Percentiles rank a stretch among this genome's conserved stretches.
phyloP scores from a whole-genome alignment of 495 filamentous ascomycete genomes.

The Rhypophila decipiens region DNA sequence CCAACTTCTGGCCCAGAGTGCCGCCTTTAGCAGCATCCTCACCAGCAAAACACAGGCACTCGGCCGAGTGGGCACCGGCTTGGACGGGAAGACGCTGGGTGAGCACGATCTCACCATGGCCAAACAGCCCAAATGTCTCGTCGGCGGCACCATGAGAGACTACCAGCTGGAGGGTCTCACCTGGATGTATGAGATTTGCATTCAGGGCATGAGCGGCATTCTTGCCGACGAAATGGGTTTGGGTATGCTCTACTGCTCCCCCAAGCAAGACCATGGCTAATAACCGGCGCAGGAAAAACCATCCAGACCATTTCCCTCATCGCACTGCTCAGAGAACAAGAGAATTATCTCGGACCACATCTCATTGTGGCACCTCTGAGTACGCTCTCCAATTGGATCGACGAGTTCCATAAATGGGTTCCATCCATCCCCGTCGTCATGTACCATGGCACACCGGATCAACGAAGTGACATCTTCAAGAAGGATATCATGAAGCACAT shows the following conservation, averaged over 20 bases:
- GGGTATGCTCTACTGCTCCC: too few relatives aligned
- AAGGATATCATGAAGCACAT: constrained; percentile 55
- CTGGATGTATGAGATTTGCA: constrained; percentile 80
- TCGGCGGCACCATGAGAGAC: constrained; percentile 82
- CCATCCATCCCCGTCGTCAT: constrained; percentile 78
- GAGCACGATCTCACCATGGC: constrained; percentile 74
- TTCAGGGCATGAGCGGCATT: constrained; percentile 88
- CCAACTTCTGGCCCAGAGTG: constrained; percentile 40
- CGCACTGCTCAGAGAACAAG: constrained; percentile 80
- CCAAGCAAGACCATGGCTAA: too few relatives aligned
- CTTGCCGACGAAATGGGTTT: constrained; percentile 97
- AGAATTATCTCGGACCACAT: constrained; percentile 75
- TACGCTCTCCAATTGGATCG: constrained; percentile 93
- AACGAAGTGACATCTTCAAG: constrained; percentile 65
- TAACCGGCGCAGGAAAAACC: constrained; percentile 55
- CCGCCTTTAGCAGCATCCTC: constrained; percentile 45
- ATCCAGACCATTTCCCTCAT: constrained; percentile 90
- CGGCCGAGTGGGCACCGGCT: constrained; percentile 45
- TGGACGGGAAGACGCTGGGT: constrained; percentile 55
- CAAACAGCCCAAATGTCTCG: constrained; percentile 75
- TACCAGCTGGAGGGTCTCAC: constrained; percentile 94
- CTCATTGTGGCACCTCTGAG: constrained; percentile 85
- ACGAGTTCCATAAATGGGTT: constrained; percentile 86
- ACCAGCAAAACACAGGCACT: constrained; percentile 50
- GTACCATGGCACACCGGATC: constrained; percentile 76